Evolutionary conservation across 2,329 filamentous ascomycete species (phyloP), one percentile per base, ranked within the genome.

Genomic region (Capronia epimyces): DNA sequence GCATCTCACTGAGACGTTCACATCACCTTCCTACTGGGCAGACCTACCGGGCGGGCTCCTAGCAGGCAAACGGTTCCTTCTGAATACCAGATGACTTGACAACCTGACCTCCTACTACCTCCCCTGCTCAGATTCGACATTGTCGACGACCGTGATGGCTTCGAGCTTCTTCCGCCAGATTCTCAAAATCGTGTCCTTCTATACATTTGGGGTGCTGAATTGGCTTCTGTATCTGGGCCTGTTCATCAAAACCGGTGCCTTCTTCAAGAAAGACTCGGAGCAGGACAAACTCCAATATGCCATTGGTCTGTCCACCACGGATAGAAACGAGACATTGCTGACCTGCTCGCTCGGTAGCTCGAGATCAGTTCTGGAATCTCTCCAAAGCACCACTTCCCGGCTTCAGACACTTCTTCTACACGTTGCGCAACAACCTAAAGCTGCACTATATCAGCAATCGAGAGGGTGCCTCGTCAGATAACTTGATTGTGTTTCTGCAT

Each of bases 371-470:
- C 57, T 82, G 79, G 79, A 72, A 76, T 53, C 67, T 81, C 7
- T 71, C 71, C 10, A 70, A 71, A 44, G 42, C 53, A 36, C 59
- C 59, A n/a, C 22, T 62, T 2, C 63, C 70, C n/a, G 69, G 70
- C 27, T 66, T 67, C 9, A 71, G 70, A 13, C 79, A 82, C 62
- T 66, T 71, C 22, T 78, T 81, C 58, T 67, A 77, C 54, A 73
- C 67, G 37, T 67, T 79, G 12, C 66, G 66, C 31, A 71, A 68
- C 52, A 75, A 75, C 1, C 67, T 74, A 53, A 74, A 73, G 56
- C 71, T 82, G 22, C 79, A 82, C 62, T 81, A 81, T 58, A 66
- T 81, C 46, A 68, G 69, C 60, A 77, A 67, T 60, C 53, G 68
- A 55, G 45, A 57, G 57, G 39, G 54, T 65, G 63, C 46, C 49